These are phyloP conservation scores for Coelastrella sp. DNA, from an alignment of 139 green algal species.

Conservation along the genomic window DNA sequence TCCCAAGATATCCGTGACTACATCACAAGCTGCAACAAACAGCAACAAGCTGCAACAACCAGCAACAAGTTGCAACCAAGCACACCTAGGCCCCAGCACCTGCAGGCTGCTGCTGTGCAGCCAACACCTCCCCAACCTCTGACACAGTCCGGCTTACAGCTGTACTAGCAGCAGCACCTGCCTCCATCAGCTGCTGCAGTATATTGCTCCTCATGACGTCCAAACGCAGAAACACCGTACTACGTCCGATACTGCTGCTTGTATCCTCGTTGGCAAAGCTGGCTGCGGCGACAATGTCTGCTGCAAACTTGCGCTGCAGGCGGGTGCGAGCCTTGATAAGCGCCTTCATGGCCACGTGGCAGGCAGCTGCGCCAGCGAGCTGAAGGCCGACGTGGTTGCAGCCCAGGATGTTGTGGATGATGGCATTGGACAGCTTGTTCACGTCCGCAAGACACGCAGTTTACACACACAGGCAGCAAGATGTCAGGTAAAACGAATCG, in stretches of 20 bases:
- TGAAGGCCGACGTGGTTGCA: constrained; percentile 38
- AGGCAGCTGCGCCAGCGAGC: constrained; percentile 37
- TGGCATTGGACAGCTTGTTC: constrained; percentile 48
- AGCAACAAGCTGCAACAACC: too few relatives aligned
- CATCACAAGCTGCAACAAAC: too few relatives aligned
- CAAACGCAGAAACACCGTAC: constrained; percentile 46
- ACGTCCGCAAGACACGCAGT: constrained; percentile 3
- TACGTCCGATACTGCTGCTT: constrained; percentile 37
- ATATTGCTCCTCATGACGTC: constrained; percentile 48
- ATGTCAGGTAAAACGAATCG: neutral
- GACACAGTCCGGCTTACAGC: neutral
- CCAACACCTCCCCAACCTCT: neutral
- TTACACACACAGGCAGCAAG: neutral
- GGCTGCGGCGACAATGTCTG: constrained; percentile 22
- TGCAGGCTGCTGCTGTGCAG: neutral
- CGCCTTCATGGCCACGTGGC: constrained; percentile 11
- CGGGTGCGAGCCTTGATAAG: constrained; percentile 40
- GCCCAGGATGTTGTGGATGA: constrained; percentile 47
- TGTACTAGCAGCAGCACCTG: neutral
- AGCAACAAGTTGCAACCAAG: too few relatives aligned
- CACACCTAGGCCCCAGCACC: too few relatives aligned
- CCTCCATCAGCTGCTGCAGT: constrained; percentile 17
- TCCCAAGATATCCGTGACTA: too few relatives aligned
- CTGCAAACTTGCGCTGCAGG: constrained; percentile 43
- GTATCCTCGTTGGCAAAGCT: constrained; percentile 50